A percentile compares a stretch with the other conserved stretches of the same genome.
phyloP scores from a whole-genome alignment of 441 rosid species.

The Gossypium davidsonii region DNA sequence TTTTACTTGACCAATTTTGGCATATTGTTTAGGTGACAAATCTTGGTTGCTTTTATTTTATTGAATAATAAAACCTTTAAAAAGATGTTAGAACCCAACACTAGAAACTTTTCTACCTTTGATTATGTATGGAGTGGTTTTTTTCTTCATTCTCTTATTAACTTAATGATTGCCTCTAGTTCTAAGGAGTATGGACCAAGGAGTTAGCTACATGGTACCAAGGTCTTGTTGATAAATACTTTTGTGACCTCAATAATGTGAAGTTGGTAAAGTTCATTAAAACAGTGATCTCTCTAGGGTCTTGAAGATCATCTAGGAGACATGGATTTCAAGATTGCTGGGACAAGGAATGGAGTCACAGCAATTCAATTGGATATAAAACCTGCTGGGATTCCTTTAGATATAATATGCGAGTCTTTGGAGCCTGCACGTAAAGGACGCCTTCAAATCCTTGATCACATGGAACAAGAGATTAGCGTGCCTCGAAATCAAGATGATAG shows the following conservation, averaged over 20 bases:
- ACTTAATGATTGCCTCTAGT: neutral
- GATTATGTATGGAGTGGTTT: neutral
- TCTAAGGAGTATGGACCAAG: neutral
- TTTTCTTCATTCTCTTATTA: neutral
- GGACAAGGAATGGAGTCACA: conserved; percentile 80
- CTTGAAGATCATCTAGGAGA: conserved; percentile 98
- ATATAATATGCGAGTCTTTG: conserved; percentile 79
- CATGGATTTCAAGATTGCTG: conserved; percentile 97
- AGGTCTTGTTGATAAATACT: neutral
- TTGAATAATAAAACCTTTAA: neutral
- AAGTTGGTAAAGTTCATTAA: conserved; percentile 17
- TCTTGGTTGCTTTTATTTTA: neutral
- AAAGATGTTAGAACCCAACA: neutral
- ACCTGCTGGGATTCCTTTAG: conserved; percentile 95
- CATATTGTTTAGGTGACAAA: neutral
- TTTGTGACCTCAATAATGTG: conserved; percentile 1
- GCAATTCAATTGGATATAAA: conserved; percentile 96
- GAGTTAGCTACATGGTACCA: neutral
- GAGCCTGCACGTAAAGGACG: conserved; percentile 86
- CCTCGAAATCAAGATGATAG: conserved; percentile 60
- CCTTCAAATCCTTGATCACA: conserved; percentile 80
- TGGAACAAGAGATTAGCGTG: conserved; percentile 69
- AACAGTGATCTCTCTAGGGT: conserved; percentile 45
- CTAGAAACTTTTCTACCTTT: neutral
- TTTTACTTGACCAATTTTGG: conserved; percentile 9